Evolutionary conservation across 2,329 filamentous ascomycete species (phyloP), one percentile per base, ranked within the genome.

Genomic region (Arachnomyces sp.): DNA sequence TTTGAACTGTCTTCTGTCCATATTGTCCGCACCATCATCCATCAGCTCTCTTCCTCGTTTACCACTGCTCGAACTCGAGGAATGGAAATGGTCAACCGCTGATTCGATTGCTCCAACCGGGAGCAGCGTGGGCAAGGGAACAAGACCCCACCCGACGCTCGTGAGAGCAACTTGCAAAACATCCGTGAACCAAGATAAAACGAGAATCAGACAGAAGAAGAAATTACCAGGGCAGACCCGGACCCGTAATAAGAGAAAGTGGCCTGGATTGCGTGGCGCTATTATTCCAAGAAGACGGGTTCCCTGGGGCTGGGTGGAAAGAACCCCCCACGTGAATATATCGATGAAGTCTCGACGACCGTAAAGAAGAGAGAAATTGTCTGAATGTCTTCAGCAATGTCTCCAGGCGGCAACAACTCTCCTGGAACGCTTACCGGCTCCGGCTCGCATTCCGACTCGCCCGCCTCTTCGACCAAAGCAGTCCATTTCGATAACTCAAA

Each of bases 371-470:
- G 51, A 59, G 51, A 61, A 51, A 55, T 57, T 57, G 54, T 56
- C 57, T 56, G 57, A 57, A 55, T 52, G 53, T 53, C 51, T 48
- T 56, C 52, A 54, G 64, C 55, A 49, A 72, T 72, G 69, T 61
- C 62, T 57, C 57, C 66, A 57, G 62, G 66, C 57, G 57, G 59
- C 50, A 62, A 57, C 56, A 60, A 60, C 55, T 56, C 62, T 51
- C 53, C 63, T 31, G 51, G 44, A 44, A 49, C 56, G 52, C 47
- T 57, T 48, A 53, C 50, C 46, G 47, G 52, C 48, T 54, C 57
- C 38, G 56, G 45, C 46, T 45, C 44, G 37, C 37, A 53, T 41
- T 50, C 53, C 31, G 42, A 53, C 28, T 41, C 46, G 29, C 25
- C 51, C 5, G 21, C 21, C 5, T 25, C 21, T 25, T 25, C 21